phyloP scores from a whole-genome alignment of 345 rosid species.

The Syzygium grande region DNA sequence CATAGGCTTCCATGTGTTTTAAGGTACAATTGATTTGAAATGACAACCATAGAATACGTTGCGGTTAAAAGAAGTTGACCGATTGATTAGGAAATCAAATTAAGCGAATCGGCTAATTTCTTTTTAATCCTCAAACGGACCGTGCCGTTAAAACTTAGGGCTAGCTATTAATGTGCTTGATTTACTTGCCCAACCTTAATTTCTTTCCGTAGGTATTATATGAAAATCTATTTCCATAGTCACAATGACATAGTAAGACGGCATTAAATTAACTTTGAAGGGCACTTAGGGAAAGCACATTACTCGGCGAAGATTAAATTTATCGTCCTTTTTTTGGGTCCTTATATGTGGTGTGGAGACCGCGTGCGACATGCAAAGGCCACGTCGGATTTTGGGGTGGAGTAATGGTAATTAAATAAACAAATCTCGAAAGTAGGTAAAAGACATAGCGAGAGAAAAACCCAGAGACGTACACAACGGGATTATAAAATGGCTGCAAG shows the following conservation, averaged over 20 bases:
- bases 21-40: not conserved
- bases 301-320: not conserved
- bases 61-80: not conserved
- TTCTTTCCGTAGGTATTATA: not conserved
- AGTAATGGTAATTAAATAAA: not conserved
- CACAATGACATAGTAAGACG: not conserved
- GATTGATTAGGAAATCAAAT: not conserved
- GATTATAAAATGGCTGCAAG: slow-evolving; percentile 67
- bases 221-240: not conserved
- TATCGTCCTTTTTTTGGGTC: too few relatives aligned
- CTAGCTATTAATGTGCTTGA: accelerated
- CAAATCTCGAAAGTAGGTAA: slow-evolving; percentile 1
- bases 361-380: not conserved
- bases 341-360: not conserved
- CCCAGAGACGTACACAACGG: slow-evolving; percentile 46
- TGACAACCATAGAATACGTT: not conserved
- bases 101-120: not conserved
- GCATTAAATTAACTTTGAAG: not conserved
- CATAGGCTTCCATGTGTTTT: not conserved
- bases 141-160: not conserved
- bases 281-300: not conserved
- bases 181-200: not conserved
- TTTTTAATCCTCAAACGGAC: not conserved
- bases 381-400: not conserved
- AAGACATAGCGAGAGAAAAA: slow-evolving; percentile 15